Evolutionary conservation across 306 rosid genomes (phyloP).

Genomic region (Gillenia trifoliata): DNA sequence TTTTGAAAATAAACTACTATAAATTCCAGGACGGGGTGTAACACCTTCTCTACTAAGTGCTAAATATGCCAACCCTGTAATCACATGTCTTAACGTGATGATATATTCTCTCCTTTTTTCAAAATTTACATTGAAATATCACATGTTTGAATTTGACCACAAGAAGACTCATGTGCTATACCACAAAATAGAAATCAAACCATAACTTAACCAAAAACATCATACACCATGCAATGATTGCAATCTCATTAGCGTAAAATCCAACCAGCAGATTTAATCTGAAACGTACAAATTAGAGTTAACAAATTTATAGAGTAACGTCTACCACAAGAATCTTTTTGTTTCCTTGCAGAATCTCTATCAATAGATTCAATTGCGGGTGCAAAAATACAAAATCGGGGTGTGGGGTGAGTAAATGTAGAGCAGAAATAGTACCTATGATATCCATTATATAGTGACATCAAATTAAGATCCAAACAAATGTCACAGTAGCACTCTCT

Average conservation of each 20-base stretch:
- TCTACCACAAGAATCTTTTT: too few species aligned
- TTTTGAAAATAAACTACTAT: too few species aligned
- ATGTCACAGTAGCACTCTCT: not conserved
- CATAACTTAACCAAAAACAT: not conserved
- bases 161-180: not conserved
- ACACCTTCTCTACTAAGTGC: slow-evolving; percentile 47
- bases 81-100: slow-evolving; percentile 7
- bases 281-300: too few species aligned
- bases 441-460: not conserved
- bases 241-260: not conserved
- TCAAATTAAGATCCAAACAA: not conserved
- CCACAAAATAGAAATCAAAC: not conserved
- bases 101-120: not conserved
- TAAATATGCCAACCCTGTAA: slow-evolving; percentile 26
- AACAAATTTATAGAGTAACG: too few species aligned
- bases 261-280: too few species aligned
- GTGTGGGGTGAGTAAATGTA: not conserved
- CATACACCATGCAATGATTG: not conserved
- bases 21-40: too few species aligned
- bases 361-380: slow-evolving; percentile 1
- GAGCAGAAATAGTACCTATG: not conserved
- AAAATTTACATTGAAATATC: not conserved
- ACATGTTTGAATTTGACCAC: slow-evolving; percentile 2
- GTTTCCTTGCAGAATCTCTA: not conserved
- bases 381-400: slow-evolving; percentile 6